Evolutionary conservation across 2,329 filamentous ascomycete species (phyloP).

Genomic region (Penicillium hordei): DNA sequence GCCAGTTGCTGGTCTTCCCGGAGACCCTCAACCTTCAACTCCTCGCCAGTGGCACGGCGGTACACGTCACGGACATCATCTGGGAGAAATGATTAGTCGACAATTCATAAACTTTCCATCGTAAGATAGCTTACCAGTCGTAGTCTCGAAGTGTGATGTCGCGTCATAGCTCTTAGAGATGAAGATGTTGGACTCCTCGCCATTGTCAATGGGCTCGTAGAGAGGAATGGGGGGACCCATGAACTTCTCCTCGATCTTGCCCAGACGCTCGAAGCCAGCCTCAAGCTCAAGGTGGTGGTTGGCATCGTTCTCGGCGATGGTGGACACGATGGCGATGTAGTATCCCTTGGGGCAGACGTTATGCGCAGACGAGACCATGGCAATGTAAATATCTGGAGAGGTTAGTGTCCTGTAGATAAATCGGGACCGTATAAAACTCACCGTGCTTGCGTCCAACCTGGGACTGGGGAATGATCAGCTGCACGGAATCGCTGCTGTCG

Average conservation of each 20-base stretch:
- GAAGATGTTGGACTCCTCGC: constrained; percentile 85
- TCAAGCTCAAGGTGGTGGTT: constrained; percentile 97
- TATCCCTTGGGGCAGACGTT: constrained; percentile 99
- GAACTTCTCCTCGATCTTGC: constrained; percentile 94
- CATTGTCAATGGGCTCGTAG: constrained; percentile 84
- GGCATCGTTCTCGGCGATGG: constrained; percentile 84
- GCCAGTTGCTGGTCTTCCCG: constrained; percentile 62
- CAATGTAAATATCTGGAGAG: constrained; percentile 83
- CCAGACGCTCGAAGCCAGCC: constrained; percentile 86
- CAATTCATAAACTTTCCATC: neutral
- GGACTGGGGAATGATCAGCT: constrained; percentile 96
- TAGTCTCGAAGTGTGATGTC: constrained; percentile 95
- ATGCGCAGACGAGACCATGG: constrained; percentile 90
- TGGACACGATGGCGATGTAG: constrained; percentile 98
- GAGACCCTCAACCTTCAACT: constrained; percentile 83
- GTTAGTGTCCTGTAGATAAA: constrained; percentile 16
- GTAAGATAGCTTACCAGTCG: constrained; percentile 54
- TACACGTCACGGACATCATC: constrained; percentile 97
- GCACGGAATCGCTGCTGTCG: constrained; percentile 81
- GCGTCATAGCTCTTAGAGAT: constrained; percentile 99
- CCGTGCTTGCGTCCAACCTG: constrained; percentile 96
- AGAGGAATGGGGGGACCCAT: constrained; percentile 90
- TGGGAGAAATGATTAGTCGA: constrained; percentile 29
- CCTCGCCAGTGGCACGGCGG: constrained; percentile 75
- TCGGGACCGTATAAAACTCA: constrained; percentile 46